Evolutionary conservation across 2,329 filamentous ascomycete species (phyloP), one percentile per base, ranked within the genome.

Genomic region (Fusarium cyanostomum): DNA sequence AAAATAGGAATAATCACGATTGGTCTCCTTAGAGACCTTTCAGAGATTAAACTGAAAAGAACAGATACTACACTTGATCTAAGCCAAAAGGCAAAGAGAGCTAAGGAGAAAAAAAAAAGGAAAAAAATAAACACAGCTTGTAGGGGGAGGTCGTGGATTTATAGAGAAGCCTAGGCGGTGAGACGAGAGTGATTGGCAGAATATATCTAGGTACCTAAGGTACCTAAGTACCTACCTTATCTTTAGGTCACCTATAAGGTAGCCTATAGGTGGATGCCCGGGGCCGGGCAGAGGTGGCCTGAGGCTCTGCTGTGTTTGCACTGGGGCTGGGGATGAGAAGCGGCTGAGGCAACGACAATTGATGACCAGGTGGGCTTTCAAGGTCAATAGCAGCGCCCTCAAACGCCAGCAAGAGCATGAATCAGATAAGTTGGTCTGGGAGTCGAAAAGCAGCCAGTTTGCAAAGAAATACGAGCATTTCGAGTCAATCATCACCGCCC

Each of bases 41-140:
- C 90, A 94, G 90, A 90, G 89, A 92, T 93, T 93, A 94, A 93
- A 92, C 91, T 94, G 89, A 92, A 91, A 92, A 93, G 90, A 94
- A 93, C 90, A 92, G 89, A 92, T 92, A 92, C 90, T 92, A 92
- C 89, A 92, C 89, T 92, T 92, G 90, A 92, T 92, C 90, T 92
- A 91, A 91, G 87, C 87, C 84, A 86, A 84, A 83, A 82, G 81
- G 76, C 76, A 78, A 78, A 78, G 76, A 78, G 77, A 78, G 77
- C 77, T 79, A 72, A 74, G 63, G 75, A 75, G 59, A 65, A 75
- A 75, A 70, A 69, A 55, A 70, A 57, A 74, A 62, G 7, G 61
- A 66, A 58, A 62, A 68, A 27, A 24, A 41, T 11, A n/a, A n/a
- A n/a, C n/a, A n/a, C 54, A 68, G 62, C 51, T 50, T 18, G 7